Conservation (phyloP, 2,329 filamentous ascomycete species). For the Chaetothyriales sp. region DNA sequence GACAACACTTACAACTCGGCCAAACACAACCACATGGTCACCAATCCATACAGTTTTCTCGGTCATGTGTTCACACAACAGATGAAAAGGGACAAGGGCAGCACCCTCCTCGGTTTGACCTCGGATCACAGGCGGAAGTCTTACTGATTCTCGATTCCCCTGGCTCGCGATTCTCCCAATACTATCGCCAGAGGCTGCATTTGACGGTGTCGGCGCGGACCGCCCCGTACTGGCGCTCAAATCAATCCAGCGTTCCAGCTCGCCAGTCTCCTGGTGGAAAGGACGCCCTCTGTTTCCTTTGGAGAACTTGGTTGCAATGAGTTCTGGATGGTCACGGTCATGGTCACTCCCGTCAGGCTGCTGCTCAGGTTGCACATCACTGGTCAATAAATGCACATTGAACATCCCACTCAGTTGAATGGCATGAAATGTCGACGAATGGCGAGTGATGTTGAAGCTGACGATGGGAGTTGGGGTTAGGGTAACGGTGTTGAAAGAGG, state of each 20-base stretch:
- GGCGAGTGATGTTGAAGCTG: slow-evolving; percentile 45
- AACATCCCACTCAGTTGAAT: slow-evolving; percentile 33
- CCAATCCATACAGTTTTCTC: slow-evolving; percentile 27
- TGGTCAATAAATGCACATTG: slow-evolving; percentile 35
- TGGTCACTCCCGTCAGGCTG: background rate
- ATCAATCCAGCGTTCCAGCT: slow-evolving; percentile 3
- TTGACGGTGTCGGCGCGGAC: background rate
- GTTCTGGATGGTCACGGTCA: slow-evolving; percentile 6
- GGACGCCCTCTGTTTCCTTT: slow-evolving; percentile 8
- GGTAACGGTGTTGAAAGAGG: slow-evolving; percentile 46
- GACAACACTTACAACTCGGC: slow-evolving; percentile 22
- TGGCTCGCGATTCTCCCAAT: background rate
- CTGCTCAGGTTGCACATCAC: slow-evolving; percentile 10
- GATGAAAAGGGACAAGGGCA: slow-evolving; percentile 17
- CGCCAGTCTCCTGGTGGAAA: slow-evolving; percentile 8
- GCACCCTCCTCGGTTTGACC: background rate
- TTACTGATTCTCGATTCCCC: background rate
- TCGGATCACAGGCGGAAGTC: background rate
- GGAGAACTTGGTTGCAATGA: slow-evolving; percentile 13
- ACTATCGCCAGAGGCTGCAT: background rate
- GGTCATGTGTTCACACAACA: slow-evolving; percentile 17
- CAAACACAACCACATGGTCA: slow-evolving; percentile 35
- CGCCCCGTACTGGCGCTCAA: background rate
- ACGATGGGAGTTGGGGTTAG: slow-evolving; percentile 40
- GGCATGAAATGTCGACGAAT: slow-evolving; percentile 41